Evolutionary conservation across 2,329 filamentous ascomycete species (phyloP), one percentile per base, ranked within the genome.

Genomic region (Rosellinia necatrix): DNA sequence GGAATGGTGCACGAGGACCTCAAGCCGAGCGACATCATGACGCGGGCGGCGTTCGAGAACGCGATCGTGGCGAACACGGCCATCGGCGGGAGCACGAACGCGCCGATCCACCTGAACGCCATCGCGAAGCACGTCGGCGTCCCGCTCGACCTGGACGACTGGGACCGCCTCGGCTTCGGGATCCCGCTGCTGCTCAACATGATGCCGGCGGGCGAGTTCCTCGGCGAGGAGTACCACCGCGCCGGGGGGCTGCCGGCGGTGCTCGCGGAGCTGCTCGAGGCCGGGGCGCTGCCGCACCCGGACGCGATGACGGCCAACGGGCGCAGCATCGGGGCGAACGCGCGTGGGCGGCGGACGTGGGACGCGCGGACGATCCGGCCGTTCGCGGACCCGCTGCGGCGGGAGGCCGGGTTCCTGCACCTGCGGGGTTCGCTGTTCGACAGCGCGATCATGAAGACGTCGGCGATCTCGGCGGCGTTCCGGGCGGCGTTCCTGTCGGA

Each of bases 71-170:
- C 74, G 37, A 82, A 81, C 58, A 80, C 78, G 1, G 80, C 81
- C 17, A 81, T 83, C 49, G 81, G 81, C 22, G 81, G 81, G 12
- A 81, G 78, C 59, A 82, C 81, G 3, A 84, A 84, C 58, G 80
- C 81, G 0, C 80, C 80, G 0, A 82, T 84, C 44, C 81, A 83
- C 64, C 69, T 83, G 43, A 79, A 77, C 34, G 81, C 81, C 8
- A 75, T 83, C 19, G 81, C 81, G 2, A 79, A 78, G 56, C 81
- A 83, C 49, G 75, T 81, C 9, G 80, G 79, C 1, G 76, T 84
- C 1, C 66, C 74, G 1, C 66, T 84, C 0, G 72, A 76, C 10
- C 66, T 82, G 27, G 76, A 83, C 57, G 80, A 83, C 64, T 83
- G 80, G 79, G 80, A 83, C 63, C 65, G 62, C 0, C 65, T 82